Percentiles rank a stretch among this genome's conserved stretches.
Conservation (phyloP, 2,329 filamentous ascomycete species). For the Plectosphaerella plurivora region DNA sequence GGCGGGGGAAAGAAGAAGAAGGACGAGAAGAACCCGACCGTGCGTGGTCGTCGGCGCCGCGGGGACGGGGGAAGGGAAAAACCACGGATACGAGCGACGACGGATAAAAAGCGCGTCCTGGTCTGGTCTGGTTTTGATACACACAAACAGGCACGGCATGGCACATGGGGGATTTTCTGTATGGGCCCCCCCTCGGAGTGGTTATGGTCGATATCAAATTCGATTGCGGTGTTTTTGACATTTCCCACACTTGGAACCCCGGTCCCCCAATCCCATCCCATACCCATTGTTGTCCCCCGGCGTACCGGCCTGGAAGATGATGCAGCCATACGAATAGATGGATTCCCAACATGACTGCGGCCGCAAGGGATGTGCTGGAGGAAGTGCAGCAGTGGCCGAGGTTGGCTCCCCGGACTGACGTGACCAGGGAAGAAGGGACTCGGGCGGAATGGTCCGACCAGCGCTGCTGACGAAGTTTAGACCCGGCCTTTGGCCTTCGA, state of each 20-base stretch:
- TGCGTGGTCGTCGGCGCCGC: background rate
- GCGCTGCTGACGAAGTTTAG: too few relatives aligned
- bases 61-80: background rate
- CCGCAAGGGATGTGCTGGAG: too few relatives aligned
- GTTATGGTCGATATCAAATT: slow-evolving; percentile 1
- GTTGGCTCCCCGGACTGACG: too few relatives aligned
- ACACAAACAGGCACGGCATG: background rate
- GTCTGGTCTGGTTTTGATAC: background rate
- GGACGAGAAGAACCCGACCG: background rate
- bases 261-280: too few relatives aligned
- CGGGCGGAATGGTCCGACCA: too few relatives aligned
- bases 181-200: background rate
- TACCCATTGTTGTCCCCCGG: too few relatives aligned
- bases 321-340: background rate
- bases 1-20: background rate
- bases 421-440: too few relatives aligned
- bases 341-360: background rate
- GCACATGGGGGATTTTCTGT: background rate
- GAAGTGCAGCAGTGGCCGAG: too few relatives aligned
- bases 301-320: background rate
- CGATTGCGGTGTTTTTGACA: background rate
- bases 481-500: too few relatives aligned
- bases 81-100: background rate
- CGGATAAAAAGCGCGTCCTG: background rate
- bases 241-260: background rate